phyloP scores from a whole-genome alignment of 176 grass and related monocot species.

The Poa annua region DNA sequence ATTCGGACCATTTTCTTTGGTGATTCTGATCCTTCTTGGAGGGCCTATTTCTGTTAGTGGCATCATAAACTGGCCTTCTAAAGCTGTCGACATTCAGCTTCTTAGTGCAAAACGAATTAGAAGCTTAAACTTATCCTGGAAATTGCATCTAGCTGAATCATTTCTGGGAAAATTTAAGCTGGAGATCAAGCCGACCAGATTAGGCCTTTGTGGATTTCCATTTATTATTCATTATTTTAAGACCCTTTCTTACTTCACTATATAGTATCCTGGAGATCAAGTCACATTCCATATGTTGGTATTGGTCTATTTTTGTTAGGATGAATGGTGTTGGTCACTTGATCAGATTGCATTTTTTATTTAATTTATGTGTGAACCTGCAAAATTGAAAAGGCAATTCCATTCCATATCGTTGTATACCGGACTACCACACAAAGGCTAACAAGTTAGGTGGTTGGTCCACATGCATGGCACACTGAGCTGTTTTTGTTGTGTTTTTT shows the following conservation, averaged over 20 bases:
- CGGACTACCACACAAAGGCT: not conserved
- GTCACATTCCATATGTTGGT: not conserved
- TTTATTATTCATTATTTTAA: not conserved
- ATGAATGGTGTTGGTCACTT: not conserved
- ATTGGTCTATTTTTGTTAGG: not conserved
- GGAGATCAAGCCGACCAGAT: not conserved
- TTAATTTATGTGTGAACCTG: not conserved
- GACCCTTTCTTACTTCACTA: not conserved
- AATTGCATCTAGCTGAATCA: not conserved
- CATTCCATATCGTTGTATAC: not conserved
- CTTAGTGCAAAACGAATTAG: not conserved
- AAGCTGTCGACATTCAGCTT: conserved; percentile 2
- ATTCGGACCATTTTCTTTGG: not conserved
- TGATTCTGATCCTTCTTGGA: not conserved
- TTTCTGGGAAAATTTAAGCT: not conserved
- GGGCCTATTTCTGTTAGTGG: not conserved
- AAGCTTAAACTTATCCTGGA: not conserved
- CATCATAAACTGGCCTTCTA: conserved; percentile 12
- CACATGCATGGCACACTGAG: no score
- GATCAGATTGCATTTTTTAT: not conserved
- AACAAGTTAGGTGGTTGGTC: not conserved
- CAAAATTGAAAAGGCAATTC: not conserved
- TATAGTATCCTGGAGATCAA: not conserved
- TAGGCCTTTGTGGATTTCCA: not conserved
- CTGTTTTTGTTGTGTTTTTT: no score